Percentiles rank a stretch among this genome's conserved stretches.
phyloP scores from a whole-genome alignment of 352 stramenopile genomes.

The Phytophthora pinifolia region DNA sequence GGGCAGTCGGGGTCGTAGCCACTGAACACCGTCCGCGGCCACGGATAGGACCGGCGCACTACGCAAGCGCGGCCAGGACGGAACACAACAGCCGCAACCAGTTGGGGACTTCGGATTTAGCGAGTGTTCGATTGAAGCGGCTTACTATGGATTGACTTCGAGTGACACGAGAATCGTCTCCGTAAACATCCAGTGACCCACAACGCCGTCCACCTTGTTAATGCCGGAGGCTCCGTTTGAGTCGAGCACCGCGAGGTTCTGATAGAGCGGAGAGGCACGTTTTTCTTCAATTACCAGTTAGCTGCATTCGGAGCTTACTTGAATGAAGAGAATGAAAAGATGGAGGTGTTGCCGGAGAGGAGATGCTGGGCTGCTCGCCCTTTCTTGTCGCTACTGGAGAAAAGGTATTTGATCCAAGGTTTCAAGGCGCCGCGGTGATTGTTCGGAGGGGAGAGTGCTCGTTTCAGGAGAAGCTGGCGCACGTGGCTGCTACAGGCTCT shows the following conservation, averaged over 20 bases:
- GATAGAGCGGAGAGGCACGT: neutral
- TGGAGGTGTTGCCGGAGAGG: conserved; percentile 13
- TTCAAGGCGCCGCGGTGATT: conserved; percentile 24
- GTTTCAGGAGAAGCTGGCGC: conserved; percentile 38
- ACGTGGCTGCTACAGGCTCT: conserved; percentile 22
- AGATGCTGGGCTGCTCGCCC: conserved; percentile 28
- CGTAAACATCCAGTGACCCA: too few species aligned
- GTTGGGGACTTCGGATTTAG: too few species aligned
- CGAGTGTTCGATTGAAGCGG: too few species aligned
- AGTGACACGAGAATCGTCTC: too few species aligned
- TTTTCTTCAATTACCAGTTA: conserved; percentile 30
- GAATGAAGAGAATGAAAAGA: neutral
- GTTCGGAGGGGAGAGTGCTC: conserved; percentile 40
- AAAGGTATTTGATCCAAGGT: neutral
- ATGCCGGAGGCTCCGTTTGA: too few species aligned
- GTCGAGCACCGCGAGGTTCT: neutral
- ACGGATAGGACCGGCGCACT: too few species aligned
- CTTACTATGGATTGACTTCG: too few species aligned
- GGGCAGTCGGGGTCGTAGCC: too few species aligned
- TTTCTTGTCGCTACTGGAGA: neutral
- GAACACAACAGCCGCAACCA: too few species aligned
- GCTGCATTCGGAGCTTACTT: conserved; percentile 38
- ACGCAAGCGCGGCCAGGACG: too few species aligned
- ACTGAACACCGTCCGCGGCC: too few species aligned
- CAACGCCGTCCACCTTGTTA: too few species aligned